Percentiles rank a stretch among this genome's conserved stretches.
These are phyloP conservation scores for Apophysomyces elegans DNA, from an alignment of 371 early-diverging fungal species.

Conservation along the genomic window DNA sequence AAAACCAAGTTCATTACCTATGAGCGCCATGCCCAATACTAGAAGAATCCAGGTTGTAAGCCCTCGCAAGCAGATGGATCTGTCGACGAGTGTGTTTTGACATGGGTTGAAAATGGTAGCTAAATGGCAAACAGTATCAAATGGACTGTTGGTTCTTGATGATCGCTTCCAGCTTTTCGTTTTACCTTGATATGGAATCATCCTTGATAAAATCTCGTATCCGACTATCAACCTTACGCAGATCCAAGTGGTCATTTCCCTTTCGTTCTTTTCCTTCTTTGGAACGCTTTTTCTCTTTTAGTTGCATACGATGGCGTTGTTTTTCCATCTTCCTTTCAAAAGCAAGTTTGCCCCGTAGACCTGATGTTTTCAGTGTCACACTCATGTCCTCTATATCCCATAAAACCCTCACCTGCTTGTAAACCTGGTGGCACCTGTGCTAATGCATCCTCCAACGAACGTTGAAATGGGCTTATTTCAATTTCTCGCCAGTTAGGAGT, in stretches of 20 bases:
- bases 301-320: slow-evolving; percentile 7
- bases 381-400: slow-evolving; percentile 3
- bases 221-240: slow-evolving; percentile 36
- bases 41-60: slow-evolving; percentile 55
- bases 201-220: slow-evolving; percentile 45
- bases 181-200: slow-evolving; percentile 36
- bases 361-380: not conserved
- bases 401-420: slow-evolving; percentile 28
- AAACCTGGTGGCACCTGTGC: slow-evolving; percentile 28
- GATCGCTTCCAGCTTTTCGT: not conserved
- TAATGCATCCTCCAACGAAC: slow-evolving; percentile 15
- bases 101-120: slow-evolving; percentile 61
- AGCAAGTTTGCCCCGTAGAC: not conserved
- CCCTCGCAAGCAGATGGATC: slow-evolving; percentile 54
- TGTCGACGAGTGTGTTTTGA: slow-evolving; percentile 51
- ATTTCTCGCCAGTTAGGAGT: slow-evolving; percentile 20
- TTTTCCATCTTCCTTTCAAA: slow-evolving; percentile 10
- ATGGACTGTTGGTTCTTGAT: not conserved
- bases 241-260: slow-evolving; percentile 14
- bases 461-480: slow-evolving; percentile 11
- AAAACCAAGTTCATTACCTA: slow-evolving; percentile 22
- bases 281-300: slow-evolving; percentile 17
- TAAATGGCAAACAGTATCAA: slow-evolving; percentile 6
- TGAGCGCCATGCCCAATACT: slow-evolving; percentile 51
- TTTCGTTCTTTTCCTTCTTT: slow-evolving; percentile 18